Percentiles rank a stretch among this genome's conserved stretches.
Evolutionary conservation across 805 yeast genomes (phyloP).

Genomic region (Candida stauntonica): DNA sequence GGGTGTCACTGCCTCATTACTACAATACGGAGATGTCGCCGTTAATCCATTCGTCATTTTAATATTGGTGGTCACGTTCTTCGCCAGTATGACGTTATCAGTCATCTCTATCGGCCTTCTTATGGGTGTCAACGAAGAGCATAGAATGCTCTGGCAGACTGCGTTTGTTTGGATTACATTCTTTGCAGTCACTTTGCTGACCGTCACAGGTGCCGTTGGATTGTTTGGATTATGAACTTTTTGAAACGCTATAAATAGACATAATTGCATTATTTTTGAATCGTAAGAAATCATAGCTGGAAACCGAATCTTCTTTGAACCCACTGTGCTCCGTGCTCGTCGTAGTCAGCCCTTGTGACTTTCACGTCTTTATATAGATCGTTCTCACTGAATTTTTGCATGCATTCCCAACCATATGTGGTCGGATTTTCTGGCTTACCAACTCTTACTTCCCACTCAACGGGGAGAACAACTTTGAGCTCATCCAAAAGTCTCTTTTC

Average conservation of each 20-base stretch:
- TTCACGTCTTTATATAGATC: slow-evolving; percentile 43
- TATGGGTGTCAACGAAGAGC: slow-evolving; percentile 33
- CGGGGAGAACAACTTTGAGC: slow-evolving; percentile 62
- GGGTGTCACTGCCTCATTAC: slow-evolving; percentile 36
- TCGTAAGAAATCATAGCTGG: slow-evolving; percentile 21
- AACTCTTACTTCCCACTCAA: slow-evolving; percentile 61
- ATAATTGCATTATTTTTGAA: slow-evolving; percentile 1
- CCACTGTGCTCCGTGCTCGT: slow-evolving; percentile 70
- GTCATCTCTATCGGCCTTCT: slow-evolving; percentile 42
- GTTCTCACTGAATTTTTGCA: slow-evolving; percentile 31
- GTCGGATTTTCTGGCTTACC: slow-evolving; percentile 34
- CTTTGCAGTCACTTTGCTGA: slow-evolving; percentile 35
- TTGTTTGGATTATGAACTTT: slow-evolving; percentile 24
- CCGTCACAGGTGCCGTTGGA: slow-evolving; percentile 41
- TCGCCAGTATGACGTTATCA: slow-evolving; percentile 38
- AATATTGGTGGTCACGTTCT: slow-evolving; percentile 37
- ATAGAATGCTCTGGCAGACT: slow-evolving; percentile 34
- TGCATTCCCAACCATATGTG: slow-evolving; percentile 57
- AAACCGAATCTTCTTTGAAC: slow-evolving; percentile 39
- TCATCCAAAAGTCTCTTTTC: slow-evolving; percentile 56
- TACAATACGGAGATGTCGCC: slow-evolving; percentile 20
- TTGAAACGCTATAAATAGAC: no score
- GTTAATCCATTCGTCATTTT: slow-evolving; percentile 26
- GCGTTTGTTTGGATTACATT: slow-evolving; percentile 39
- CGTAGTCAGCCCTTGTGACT: slow-evolving; percentile 74